These are phyloP conservation scores for Colletotrichum cordylinicola DNA, from an alignment of 2,329 filamentous ascomycete genomes.

Conservation along the genomic window DNA sequence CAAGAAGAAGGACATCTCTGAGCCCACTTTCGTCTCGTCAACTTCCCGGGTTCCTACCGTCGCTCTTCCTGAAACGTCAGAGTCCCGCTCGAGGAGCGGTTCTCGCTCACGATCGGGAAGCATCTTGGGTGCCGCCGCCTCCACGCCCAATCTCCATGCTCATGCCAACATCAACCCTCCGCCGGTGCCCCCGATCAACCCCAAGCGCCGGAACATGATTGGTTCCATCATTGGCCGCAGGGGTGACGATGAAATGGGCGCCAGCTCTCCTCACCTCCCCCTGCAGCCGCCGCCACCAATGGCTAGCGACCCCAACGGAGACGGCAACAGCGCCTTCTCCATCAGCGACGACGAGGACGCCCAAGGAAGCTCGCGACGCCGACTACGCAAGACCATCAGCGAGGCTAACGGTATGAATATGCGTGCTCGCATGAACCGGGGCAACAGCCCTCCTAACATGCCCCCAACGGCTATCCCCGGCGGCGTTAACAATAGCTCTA, in stretches of 20 bases:
- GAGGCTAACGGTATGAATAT: slow-evolving; percentile 42
- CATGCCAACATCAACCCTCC: slow-evolving; percentile 38
- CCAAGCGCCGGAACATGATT: slow-evolving; percentile 54
- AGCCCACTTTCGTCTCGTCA: slow-evolving; percentile 53
- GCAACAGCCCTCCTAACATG: slow-evolving; percentile 28
- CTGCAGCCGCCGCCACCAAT: slow-evolving; percentile 23
- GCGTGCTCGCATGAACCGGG: slow-evolving; percentile 29
- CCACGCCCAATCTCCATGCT: slow-evolving; percentile 42
- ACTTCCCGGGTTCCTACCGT: slow-evolving; percentile 51
- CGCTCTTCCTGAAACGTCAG: slow-evolving; percentile 39
- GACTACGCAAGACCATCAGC: slow-evolving; percentile 48
- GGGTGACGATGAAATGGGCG: slow-evolving; percentile 37
- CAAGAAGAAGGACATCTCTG: slow-evolving; percentile 55
- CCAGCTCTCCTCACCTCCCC: slow-evolving; percentile 36
- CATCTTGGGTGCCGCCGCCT: slow-evolving; percentile 34
- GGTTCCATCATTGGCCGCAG: slow-evolving; percentile 39
- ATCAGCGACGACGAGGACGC: slow-evolving; percentile 46
- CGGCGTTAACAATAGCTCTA: slow-evolving; percentile 28
- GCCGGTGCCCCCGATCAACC: slow-evolving; percentile 65
- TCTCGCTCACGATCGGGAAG: slow-evolving; percentile 44
- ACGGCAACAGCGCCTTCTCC: slow-evolving; percentile 31
- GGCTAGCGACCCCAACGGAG: neutral
- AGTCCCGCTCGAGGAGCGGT: slow-evolving; percentile 37
- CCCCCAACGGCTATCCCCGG: slow-evolving; percentile 32
- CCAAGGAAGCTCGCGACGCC: slow-evolving; percentile 38